These are phyloP conservation scores for Microstegium vimineum DNA, from an alignment of 176 grass and related monocot species.

Conservation along the genomic window DNA sequence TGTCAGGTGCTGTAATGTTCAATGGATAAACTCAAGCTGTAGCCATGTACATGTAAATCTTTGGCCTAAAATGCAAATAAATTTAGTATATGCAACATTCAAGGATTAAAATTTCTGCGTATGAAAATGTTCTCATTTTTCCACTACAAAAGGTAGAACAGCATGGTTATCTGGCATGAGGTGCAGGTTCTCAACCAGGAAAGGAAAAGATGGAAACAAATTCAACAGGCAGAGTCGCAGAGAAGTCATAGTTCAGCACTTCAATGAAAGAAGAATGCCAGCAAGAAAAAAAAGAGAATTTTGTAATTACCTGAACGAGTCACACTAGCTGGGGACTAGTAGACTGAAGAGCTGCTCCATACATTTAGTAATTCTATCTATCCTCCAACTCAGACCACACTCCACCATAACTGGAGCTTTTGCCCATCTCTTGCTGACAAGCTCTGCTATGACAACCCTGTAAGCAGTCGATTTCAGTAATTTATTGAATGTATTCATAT, in stretches of 20 bases:
- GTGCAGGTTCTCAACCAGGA: not conserved
- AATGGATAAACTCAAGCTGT: not conserved
- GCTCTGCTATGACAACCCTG: constrained; percentile 56
- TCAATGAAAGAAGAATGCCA: constrained; percentile 13
- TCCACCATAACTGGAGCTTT: constrained; percentile 46
- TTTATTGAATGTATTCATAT: constrained; percentile 4
- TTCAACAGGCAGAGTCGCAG: not conserved
- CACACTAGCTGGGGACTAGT: constrained; percentile 55
- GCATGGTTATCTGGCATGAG: not conserved
- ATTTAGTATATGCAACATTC: not conserved
- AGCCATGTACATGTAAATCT: constrained; percentile 1
- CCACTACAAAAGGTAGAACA: not conserved
- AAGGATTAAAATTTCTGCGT: not conserved
- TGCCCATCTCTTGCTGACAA: constrained; percentile 52
- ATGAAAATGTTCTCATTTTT: not conserved
- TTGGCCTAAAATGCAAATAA: not conserved
- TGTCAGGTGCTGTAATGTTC: not conserved
- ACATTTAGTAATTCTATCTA: constrained; percentile 51
- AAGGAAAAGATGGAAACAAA: not conserved
- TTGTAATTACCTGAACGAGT: constrained; percentile 56
- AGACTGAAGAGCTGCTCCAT: constrained; percentile 57
- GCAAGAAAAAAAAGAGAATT: not conserved
- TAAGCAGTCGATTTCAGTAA: constrained; percentile 25
- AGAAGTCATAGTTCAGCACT: constrained; percentile 10
- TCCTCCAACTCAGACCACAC: constrained; percentile 43